These are phyloP conservation scores for Golubevia pallescens DNA, from an alignment of 1,284 basidiomycete genomes.

Conservation along the genomic window DNA sequence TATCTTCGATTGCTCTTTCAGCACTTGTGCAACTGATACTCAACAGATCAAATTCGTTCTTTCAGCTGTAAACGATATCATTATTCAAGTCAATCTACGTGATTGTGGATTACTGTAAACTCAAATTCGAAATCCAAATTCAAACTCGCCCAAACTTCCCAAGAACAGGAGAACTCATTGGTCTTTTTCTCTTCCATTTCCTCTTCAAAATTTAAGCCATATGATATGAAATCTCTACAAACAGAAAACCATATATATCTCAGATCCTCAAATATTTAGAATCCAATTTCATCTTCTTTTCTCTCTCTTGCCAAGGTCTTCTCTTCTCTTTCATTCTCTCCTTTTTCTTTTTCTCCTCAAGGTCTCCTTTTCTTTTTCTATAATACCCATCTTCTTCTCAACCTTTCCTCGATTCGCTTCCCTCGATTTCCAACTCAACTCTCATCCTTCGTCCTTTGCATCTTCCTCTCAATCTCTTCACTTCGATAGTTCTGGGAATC, in stretches of 20 bases:
- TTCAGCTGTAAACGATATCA: constrained; percentile 64
- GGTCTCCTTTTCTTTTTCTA: constrained; percentile 5
- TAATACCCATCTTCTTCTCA: constrained; percentile 3
- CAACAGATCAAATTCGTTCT: constrained; percentile 55
- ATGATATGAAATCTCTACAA: no score
- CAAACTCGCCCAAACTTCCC: not conserved
- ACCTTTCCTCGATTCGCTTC: no score
- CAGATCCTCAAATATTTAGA: constrained; percentile 13
- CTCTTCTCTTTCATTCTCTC: constrained; percentile 30
- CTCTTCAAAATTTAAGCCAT: not conserved
- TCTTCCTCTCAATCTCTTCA: no score
- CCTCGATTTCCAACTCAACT: no score
- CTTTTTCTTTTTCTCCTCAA: constrained; percentile 6
- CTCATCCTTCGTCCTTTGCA: no score
- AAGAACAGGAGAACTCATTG: not conserved
- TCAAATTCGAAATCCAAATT: constrained; percentile 11
- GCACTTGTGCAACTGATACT: constrained; percentile 52
- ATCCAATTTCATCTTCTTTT: constrained; percentile 18
- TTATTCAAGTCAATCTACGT: constrained; percentile 67
- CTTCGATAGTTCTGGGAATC: no score
- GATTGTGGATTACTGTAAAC: constrained; percentile 65
- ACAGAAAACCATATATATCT: no score
- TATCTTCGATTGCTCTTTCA: constrained; percentile 5
- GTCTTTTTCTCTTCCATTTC: not conserved
- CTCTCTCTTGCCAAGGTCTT: constrained; percentile 8